Conservation (phyloP, 116 monocot genomes). For the Posidonia oceanica region DNA sequence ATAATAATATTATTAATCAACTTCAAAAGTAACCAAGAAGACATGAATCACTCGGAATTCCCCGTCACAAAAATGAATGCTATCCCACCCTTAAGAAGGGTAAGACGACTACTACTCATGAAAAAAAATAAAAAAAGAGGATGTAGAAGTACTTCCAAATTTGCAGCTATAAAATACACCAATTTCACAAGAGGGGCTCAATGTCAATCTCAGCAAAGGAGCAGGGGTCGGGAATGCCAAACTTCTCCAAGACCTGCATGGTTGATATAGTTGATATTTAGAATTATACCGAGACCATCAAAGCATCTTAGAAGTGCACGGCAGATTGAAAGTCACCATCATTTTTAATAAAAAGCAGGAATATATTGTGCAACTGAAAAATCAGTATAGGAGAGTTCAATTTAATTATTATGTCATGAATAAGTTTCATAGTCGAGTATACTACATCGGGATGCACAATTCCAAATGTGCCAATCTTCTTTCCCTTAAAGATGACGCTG, state of each 20-base stretch:
- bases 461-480: conserved; percentile 19
- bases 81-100: too few relatives aligned
- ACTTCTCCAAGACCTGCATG: conserved; percentile 20
- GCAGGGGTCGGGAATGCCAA: conserved; percentile 20
- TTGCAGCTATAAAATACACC: not conserved
- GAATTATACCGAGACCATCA: too few relatives aligned
- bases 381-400: not conserved
- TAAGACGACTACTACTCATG: too few relatives aligned
- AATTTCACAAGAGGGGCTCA: conserved; percentile 12
- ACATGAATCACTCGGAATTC: too few relatives aligned
- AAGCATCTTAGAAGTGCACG: too few relatives aligned
- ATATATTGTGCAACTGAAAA: not conserved
- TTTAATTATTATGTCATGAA: too few relatives aligned
- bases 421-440: not conserved
- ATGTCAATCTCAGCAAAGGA: conserved; percentile 21
- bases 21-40: too few relatives aligned
- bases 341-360: not conserved
- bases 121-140: too few relatives aligned
- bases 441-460: conserved; percentile 27
- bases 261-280: not conserved
- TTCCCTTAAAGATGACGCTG: conserved; percentile 16
- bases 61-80: too few relatives aligned
- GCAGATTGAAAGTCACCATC: too few relatives aligned
- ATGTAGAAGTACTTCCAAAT: too few relatives aligned
- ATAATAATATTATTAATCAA: too few relatives aligned